Evolutionary conservation across 495 filamentous ascomycete genomes (phyloP), one percentile per base, ranked within the genome.

Genomic region (Schizothecium vesticola): DNA sequence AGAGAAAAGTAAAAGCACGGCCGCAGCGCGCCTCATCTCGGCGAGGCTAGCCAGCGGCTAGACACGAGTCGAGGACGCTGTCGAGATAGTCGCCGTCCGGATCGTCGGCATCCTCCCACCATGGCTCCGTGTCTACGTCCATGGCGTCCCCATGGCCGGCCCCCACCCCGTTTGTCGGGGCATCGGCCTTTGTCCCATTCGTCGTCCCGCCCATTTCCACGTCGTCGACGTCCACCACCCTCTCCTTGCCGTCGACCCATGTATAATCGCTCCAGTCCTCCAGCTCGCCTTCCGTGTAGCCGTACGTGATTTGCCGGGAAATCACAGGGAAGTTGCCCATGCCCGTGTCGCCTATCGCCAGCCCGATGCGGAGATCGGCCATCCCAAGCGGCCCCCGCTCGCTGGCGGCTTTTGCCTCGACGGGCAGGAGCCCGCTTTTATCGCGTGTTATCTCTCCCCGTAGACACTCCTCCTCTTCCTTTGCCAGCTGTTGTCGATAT

Each of bases 281-380:
- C 24, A 91, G 83, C 70, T 93, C 91, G 23, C 91, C 89, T 77
- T 94, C 92, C 61, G 91, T 83, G 69, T 91, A 92, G 6, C 84
- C 85, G 66, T 88, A 86, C 78, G 91, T 85, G 64, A 96, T 87
- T 67, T 88, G 85, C 67, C 90, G 86, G 43, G 87, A 82, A 16
- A 95, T 82, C 26, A 91, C 80, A 0, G 91, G 91, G 82, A 95
- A 92, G 71, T 92, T 88, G 13, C 88, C 88, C 24, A 97, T 80
- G 26, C 89, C 86, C 62, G 86, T 88, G 69, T 92, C 88, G 0
- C 90, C 89, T 55, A 97, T 80, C 70, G 90, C 86, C 12, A 97
- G 74, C 2, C 91, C 87, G 22, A 97, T 77, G 62, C 90, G 83
- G 56, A 98, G 75, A 78, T 98, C 95, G 56, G 88, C 86, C 78